Evolutionary conservation across 805 yeast genomes (phyloP).

Genomic region (Dipodascopsis uninucleata): DNA sequence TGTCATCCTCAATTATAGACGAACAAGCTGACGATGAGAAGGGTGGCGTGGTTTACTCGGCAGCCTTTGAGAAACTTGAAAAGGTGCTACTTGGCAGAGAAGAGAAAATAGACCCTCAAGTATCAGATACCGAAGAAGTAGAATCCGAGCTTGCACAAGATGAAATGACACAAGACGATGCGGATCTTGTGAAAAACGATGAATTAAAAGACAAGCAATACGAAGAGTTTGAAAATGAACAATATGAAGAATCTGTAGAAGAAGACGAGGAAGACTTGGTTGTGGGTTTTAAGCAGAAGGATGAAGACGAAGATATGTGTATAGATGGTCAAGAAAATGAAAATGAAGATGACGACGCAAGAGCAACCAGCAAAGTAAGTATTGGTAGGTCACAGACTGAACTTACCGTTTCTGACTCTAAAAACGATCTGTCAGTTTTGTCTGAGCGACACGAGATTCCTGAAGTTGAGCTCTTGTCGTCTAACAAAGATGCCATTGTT

Average conservation of each 20-base stretch:
- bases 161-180: background rate
- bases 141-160: background rate
- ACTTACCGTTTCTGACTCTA: too few relatives aligned
- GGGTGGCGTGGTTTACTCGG: slow-evolving; percentile 12
- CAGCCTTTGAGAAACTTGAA: slow-evolving; percentile 18
- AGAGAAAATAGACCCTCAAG: slow-evolving; percentile 18
- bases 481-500: too few relatives aligned
- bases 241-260: slow-evolving; percentile 2
- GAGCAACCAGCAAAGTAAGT: too few relatives aligned
- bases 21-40: slow-evolving; percentile 5
- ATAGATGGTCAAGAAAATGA: too few relatives aligned
- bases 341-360: too few relatives aligned
- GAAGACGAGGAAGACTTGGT: slow-evolving; percentile 1
- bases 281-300: background rate
- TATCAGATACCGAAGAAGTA: slow-evolving; percentile 1
- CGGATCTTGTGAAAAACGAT: background rate
- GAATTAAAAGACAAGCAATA: background rate
- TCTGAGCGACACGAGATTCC: too few relatives aligned
- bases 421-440: too few relatives aligned
- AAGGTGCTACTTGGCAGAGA: slow-evolving; percentile 7
- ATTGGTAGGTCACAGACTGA: too few relatives aligned
- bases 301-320: too few relatives aligned
- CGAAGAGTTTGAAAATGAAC: slow-evolving; percentile 5
- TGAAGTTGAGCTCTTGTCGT: too few relatives aligned
- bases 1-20: slow-evolving; percentile 11